Evolutionary conservation across 2,329 filamentous ascomycete species (phyloP).

Genomic region (Ophiostoma novo-ulmi): DNA sequence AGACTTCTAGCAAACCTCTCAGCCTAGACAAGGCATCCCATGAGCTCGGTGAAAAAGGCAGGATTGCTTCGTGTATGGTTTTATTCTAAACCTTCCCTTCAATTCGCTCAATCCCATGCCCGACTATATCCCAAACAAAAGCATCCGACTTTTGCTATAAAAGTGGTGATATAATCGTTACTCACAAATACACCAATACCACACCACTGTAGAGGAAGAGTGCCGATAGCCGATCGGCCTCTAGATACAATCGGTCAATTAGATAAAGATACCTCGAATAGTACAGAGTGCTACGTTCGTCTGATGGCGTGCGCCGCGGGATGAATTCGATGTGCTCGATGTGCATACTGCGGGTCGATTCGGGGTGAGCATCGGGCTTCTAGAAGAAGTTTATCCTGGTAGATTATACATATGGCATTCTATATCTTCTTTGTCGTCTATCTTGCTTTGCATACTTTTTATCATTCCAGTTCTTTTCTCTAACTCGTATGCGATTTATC

Average conservation of each 20-base stretch:
- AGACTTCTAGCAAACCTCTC: not conserved
- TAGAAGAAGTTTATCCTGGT: not conserved
- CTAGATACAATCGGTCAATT: not conserved
- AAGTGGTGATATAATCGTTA: not conserved
- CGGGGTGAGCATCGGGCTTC: conserved; percentile 10
- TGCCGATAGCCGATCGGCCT: not conserved
- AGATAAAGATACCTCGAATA: not conserved
- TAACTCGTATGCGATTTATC: no score
- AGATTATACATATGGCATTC: no score
- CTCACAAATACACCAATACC: not conserved
- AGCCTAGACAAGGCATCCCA: conserved; percentile 2
- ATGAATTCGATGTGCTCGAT: not conserved
- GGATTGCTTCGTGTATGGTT: not conserved
- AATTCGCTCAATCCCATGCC: no score
- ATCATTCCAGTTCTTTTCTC: no score
- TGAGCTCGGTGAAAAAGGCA: not conserved
- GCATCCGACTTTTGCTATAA: not conserved
- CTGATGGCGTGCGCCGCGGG: conserved; percentile 14
- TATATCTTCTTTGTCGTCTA: not conserved
- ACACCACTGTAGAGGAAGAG: not conserved
- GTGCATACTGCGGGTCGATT: conserved; percentile 7
- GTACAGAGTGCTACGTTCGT: not conserved
- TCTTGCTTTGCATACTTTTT: no score
- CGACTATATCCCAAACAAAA: not conserved
- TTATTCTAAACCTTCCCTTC: no score